Evolutionary conservation across 2,329 filamentous ascomycete species (phyloP), one percentile per base, ranked within the genome.

Genomic region (Diaporthe longicolla): DNA sequence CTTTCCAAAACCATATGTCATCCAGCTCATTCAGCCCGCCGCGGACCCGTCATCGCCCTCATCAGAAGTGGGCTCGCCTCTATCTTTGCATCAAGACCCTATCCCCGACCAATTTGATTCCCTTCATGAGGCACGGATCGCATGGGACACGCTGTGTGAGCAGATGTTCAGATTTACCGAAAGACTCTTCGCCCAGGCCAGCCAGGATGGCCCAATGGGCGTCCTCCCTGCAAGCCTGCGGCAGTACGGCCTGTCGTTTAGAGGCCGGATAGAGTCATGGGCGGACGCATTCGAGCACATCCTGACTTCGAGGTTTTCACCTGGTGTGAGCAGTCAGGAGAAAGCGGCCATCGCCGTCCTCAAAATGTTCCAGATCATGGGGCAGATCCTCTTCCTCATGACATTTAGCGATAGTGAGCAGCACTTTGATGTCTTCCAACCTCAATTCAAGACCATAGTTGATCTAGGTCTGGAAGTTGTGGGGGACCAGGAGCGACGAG

Each of bases 331-430:
- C 76, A 86, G 84, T 37, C 88, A 91, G 76, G 89, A 90, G 77
- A 89, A 89, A 77, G 87, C 89, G 0, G 90, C 87, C 59, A 91
- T 92, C 73, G 86, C 89, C 7, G 89, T 90, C 15, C 82, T 92
- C 8, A 91, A 91, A 77, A 92, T 92, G 89, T 86, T 87, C 71
- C 89, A 91, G 74, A 84, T 90, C 68, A 92, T 90, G 85, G 85
- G 85, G 13, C 83, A 85, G 59, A 84, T 92, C 45, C 81, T 92
- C 8, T 91, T 89, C 76, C 82, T 88, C 54, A 91, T 91, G 87
- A 89, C 88, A 13, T 92, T 91, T 77, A 89, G 85, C 78, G 86
- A 88, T 69, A 87, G 83, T 59, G 90, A 92, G 78, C 85, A 87
- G 70, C 85, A 88, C 48, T 92, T 92, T 74, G 90, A 92, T 77